Conservation (phyloP, 2,329 filamentous ascomycete species). For the Claviceps sp. region DNA sequence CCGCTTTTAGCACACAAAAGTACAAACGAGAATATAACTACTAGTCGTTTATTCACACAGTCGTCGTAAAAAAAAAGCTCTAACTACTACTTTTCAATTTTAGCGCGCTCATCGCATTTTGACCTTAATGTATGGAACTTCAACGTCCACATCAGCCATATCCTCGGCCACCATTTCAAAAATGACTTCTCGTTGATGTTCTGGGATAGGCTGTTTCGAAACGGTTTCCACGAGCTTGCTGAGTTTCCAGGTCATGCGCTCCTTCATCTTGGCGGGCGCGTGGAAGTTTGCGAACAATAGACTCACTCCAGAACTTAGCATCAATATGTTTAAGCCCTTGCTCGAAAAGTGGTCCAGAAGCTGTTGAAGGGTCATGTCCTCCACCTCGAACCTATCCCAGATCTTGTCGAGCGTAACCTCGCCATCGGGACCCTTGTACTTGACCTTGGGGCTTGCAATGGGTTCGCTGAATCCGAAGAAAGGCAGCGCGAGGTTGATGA, state of each 20-base stretch:
- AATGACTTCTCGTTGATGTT: constrained; percentile 88
- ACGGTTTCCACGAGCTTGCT: constrained; percentile 79
- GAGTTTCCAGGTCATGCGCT: constrained; percentile 69
- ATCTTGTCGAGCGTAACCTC: constrained; percentile 85
- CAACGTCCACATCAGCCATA: constrained; percentile 78
- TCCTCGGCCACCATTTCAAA: constrained; percentile 95
- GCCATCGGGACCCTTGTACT: constrained; percentile 66
- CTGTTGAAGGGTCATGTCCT: constrained; percentile 71
- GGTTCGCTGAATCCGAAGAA: constrained; percentile 99
- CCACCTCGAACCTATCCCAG: constrained; percentile 92
- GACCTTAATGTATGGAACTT: constrained; percentile 93
- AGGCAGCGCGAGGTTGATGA: constrained; percentile 87
- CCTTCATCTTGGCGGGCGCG: constrained; percentile 63
- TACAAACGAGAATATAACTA: no score
- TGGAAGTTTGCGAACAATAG: constrained; percentile 92
- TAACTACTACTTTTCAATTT: background rate
- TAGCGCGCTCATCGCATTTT: constrained; percentile 35
- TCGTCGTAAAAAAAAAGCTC: background rate
- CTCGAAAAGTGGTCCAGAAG: constrained; percentile 72
- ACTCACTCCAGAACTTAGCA: constrained; percentile 96
- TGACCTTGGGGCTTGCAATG: constrained; percentile 84
- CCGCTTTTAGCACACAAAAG: no score
- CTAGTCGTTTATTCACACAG: background rate
- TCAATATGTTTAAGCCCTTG: constrained; percentile 69
- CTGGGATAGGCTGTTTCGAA: constrained; percentile 81